A percentile compares a stretch with the other conserved stretches of the same genome.
Evolutionary conservation across 305 asterid genomes (phyloP).

Genomic region (Rubia tinctorum): DNA sequence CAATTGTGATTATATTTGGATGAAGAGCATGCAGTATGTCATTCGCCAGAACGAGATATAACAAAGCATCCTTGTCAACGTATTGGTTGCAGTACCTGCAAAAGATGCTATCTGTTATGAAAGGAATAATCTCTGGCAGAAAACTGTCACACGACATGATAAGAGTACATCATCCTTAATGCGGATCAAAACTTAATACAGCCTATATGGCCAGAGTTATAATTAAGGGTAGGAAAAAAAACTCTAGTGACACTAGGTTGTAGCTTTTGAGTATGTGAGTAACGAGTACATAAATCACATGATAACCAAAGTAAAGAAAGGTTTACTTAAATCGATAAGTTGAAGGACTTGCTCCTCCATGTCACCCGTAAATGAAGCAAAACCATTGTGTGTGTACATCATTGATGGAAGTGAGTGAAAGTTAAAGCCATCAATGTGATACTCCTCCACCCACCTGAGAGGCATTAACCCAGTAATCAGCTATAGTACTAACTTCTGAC

Average conservation of each 20-base stretch:
- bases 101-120: conserved; percentile 7
- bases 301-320: conserved; percentile 4
- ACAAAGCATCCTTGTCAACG: conserved; percentile 85
- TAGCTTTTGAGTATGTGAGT: not conserved
- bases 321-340: conserved; percentile 11
- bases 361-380: conserved; percentile 93
- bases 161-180: not conserved
- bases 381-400: conserved; percentile 98
- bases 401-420: conserved; percentile 95
- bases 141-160: not conserved
- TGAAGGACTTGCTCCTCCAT: conserved; percentile 80
- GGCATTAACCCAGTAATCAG: conserved; percentile 21
- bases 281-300: not conserved
- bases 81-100: conserved; percentile 96
- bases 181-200: not conserved
- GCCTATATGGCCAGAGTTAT: not conserved
- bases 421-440: conserved; percentile 91
- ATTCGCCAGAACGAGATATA: conserved; percentile 86
- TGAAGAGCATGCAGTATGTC: conserved; percentile 82
- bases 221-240: not conserved
- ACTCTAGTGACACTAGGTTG: no score
- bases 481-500: conserved; percentile 19
- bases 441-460: conserved; percentile 97
- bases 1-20: conserved; percentile 86
- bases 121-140: not conserved